Conservation (phyloP, 78 protist species). For the Dictyostelium brefeldianum region DNA sequence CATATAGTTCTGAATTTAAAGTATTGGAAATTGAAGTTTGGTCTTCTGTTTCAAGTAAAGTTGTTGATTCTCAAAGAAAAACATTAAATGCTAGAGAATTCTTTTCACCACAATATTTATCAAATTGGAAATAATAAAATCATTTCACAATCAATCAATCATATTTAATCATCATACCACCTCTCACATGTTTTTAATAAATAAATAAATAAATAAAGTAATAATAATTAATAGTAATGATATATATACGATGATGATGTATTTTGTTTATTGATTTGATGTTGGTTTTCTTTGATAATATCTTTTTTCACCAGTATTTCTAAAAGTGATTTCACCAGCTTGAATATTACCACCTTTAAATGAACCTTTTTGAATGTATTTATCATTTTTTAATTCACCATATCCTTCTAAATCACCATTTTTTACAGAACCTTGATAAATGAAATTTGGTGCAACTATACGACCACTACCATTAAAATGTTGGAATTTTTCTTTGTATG, state of each 20-base stretch:
- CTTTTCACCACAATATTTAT: slow-evolving; percentile 12
- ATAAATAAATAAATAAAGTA: too few relatives aligned
- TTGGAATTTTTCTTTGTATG: slow-evolving; percentile 24
- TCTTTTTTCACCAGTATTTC: background rate
- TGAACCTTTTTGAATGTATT: slow-evolving; percentile 5
- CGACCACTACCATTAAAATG: slow-evolving; percentile 40
- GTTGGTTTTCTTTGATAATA: background rate
- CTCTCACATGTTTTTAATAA: too few relatives aligned
- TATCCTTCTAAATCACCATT: slow-evolving; percentile 13
- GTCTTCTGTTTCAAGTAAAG: slow-evolving; percentile 41
- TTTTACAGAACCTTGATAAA: slow-evolving; percentile 11
- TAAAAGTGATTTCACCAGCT: background rate
- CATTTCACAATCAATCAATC: too few relatives aligned
- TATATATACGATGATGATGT: too few relatives aligned
- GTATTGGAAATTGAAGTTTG: slow-evolving; percentile 67
- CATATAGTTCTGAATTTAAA: slow-evolving; percentile 53
- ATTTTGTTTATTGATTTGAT: too few relatives aligned
- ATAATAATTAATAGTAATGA: too few relatives aligned
- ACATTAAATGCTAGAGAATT: slow-evolving; percentile 46
- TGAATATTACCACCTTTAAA: background rate
- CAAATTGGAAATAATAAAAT: too few relatives aligned
- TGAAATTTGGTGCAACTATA: background rate
- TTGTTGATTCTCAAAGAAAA: background rate
- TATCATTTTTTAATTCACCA: background rate
- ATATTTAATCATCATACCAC: too few relatives aligned